Base-by-base conservation (phyloP, 371 early-diverging fungal genomes). In the Chytridiales sp. region DNA sequence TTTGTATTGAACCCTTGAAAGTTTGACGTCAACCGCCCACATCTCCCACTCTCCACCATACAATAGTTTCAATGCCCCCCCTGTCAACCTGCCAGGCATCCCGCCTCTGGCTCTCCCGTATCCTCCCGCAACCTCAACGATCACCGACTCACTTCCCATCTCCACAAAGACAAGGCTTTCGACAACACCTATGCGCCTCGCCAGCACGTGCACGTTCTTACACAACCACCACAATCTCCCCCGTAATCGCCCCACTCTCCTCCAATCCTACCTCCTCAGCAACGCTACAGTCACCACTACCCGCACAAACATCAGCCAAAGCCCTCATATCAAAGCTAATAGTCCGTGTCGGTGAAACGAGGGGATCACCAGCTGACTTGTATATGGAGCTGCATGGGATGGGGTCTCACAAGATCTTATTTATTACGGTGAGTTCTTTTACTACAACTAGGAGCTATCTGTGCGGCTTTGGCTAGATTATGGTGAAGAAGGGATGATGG, bases 371-470 rank as follows among this genome's bases (percentile, higher is more conserved):
- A 19, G 58, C 61, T 19, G 57, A 57, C 36, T 32, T 89, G 8
- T 87, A 87, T 60, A 87, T 87, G 67, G 88, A 88, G 66, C 63
- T 84, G 9, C 83, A 85, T 64, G 90, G 88, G 30, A 72, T 49
- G n/a, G 90, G 88, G 0, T 75, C 80, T 38, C 74, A 81, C 46
- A 73, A 75, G 46, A 67, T 88, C 0, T 65, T 87, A 1, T 69
- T 88, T 36, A 77, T 89, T 1, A 88, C 87, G 81, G 88, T 84
- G 42, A 27, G 52, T 52, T 32, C 9, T 24, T 22, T n/a, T n/a
- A n/a, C n/a, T n/a, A n/a, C n/a, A n/a, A n/a, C n/a, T 9, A 46
- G 15, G 9, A 9, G 9, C 13, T 24, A 22, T 46, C 9, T 46
- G 46, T 46, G 26, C 15, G 36, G 5, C 40, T 38, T n/a, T 21